A percentile compares a stretch with the other conserved stretches of the same genome.
These are phyloP conservation scores for Torrubiella hemipterigena DNA, from an alignment of 2,329 filamentous ascomycete genomes.

Conservation along the genomic window DNA sequence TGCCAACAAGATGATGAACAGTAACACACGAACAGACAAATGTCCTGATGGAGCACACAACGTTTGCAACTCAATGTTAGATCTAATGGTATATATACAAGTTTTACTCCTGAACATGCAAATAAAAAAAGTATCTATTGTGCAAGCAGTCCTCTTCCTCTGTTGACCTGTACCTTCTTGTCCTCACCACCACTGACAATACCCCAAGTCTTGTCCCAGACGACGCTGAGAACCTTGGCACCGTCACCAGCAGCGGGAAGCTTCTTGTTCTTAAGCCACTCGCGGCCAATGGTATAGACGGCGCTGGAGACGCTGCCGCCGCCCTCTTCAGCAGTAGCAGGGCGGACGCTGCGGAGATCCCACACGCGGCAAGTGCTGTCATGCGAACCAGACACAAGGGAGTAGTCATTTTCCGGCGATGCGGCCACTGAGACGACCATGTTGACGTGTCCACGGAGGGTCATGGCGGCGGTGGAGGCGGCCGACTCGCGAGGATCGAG, in stretches of 20 bases:
- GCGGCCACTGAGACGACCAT: constrained; percentile 40
- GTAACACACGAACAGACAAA: background rate
- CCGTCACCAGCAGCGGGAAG: constrained; percentile 64
- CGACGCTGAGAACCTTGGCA: constrained; percentile 79
- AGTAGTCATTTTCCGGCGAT: constrained; percentile 57
- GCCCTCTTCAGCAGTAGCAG: constrained; percentile 45
- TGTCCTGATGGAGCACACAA: background rate
- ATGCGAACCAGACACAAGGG: constrained; percentile 80
- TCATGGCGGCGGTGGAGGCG: constrained; percentile 70
- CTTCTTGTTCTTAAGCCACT: constrained; percentile 55
- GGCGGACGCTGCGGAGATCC: constrained; percentile 69
- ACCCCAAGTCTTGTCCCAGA: constrained; percentile 76
- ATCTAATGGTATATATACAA: constrained; percentile 4
- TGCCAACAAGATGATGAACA: constrained; percentile 7
- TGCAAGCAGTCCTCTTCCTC: constrained; percentile 41
- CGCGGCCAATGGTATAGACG: constrained; percentile 64
- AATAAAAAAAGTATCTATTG: no score
- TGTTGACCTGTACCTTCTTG: constrained; percentile 87
- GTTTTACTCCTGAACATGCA: background rate
- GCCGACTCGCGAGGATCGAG: constrained; percentile 78
- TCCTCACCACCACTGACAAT: constrained; percentile 91
- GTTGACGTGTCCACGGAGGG: constrained; percentile 82
- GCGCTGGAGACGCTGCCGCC: constrained; percentile 56
- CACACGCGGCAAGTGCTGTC: constrained; percentile 89
- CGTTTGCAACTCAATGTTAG: background rate